Percentiles rank a stretch among this genome's conserved stretches.
phyloP scores from a whole-genome alignment of 1,284 basidiomycete species.

The Austropuccinia psidii region DNA sequence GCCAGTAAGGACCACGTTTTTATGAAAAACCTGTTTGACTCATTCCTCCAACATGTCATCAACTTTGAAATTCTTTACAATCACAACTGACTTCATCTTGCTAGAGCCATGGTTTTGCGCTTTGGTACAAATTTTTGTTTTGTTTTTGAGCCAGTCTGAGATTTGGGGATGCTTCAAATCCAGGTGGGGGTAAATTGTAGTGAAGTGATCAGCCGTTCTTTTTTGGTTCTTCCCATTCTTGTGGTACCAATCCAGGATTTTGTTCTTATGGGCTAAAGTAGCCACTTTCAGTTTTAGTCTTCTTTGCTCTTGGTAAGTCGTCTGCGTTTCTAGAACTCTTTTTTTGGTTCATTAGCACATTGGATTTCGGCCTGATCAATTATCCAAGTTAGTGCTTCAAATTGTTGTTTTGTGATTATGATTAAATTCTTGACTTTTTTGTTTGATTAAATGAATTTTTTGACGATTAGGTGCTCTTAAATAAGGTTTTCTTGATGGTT shows the following conservation, averaged over 20 bases:
- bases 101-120: not conserved
- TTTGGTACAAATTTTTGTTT: constrained; percentile 10
- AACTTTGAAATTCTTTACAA: not conserved
- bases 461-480: too few species aligned
- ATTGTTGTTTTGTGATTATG: too few species aligned
- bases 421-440: too few species aligned
- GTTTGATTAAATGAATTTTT: too few species aligned
- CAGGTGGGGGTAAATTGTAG: constrained; percentile 21
- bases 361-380: too few species aligned
- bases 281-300: too few species aligned
- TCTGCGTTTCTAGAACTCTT: too few species aligned
- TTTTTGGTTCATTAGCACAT: too few species aligned
- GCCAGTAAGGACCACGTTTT: not conserved
- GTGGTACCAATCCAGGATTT: constrained; percentile 32
- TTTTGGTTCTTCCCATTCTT: constrained; percentile 19
- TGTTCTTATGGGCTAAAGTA: constrained; percentile 26
- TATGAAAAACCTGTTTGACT: not conserved
- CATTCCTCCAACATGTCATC: not conserved
- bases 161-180: constrained; percentile 26
- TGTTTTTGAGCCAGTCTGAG: constrained; percentile 25
- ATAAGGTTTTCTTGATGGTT: too few species aligned
- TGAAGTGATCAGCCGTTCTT: constrained; percentile 23
- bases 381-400: too few species aligned
- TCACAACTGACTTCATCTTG: constrained; percentile 2
- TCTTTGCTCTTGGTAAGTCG: too few species aligned